Conservation (phyloP, 768 basidiomycete genomes). For the Russula brevipes region DNA sequence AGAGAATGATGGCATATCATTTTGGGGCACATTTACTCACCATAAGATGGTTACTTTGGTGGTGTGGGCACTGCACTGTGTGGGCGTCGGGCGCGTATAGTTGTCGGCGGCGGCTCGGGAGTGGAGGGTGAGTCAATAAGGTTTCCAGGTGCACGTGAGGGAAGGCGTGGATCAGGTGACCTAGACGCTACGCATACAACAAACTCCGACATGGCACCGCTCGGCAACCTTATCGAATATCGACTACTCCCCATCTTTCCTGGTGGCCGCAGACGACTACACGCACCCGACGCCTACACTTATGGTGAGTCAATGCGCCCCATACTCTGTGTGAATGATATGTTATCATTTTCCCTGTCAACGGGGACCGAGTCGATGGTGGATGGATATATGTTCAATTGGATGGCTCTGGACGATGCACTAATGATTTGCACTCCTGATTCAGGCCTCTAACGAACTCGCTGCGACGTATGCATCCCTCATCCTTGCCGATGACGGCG, state of each 20-base stretch:
- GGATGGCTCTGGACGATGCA: background rate
- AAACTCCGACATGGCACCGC: no score
- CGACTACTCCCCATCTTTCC: no score
- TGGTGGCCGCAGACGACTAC: no score
- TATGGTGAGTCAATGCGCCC: slow-evolving; percentile 7
- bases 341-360: background rate
- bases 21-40: background rate
- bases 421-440: background rate
- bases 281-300: background rate
- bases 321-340: background rate
- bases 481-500: slow-evolving; percentile 94
- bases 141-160: no score
- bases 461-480: slow-evolving; percentile 95
- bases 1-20: background rate
- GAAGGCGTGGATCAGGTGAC: no score
- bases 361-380: background rate
- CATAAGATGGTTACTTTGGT: background rate
- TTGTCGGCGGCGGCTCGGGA: no score
- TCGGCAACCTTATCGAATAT: no score
- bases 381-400: slow-evolving; percentile 8
- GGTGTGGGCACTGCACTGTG: no score
- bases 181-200: no score
- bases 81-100: no score
- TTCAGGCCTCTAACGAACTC: slow-evolving; percentile 64
- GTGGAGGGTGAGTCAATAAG: no score